Conservation (phyloP, 768 basidiomycete genomes). For the Tylopilus balloui region DNA sequence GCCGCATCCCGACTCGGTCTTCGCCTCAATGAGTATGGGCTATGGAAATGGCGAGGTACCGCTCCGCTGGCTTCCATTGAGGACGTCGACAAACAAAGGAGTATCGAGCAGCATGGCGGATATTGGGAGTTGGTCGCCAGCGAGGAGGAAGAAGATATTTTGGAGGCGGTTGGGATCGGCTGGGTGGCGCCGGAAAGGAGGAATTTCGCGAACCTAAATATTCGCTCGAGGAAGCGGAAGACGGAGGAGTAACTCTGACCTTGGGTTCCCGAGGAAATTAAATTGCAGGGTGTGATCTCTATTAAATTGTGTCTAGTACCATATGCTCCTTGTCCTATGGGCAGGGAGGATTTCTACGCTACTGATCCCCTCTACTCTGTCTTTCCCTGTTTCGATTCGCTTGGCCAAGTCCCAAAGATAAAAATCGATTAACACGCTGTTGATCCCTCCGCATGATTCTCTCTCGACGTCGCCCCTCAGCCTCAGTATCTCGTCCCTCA, state of each 20-base stretch:
- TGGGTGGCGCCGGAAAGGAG: slow-evolving; percentile 27
- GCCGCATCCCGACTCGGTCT: slow-evolving; percentile 44
- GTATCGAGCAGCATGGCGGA: slow-evolving; percentile 12
- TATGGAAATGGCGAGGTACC: slow-evolving; percentile 52
- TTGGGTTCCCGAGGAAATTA: neutral
- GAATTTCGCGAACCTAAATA: slow-evolving; percentile 19
- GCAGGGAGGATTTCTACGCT: slow-evolving; percentile 58
- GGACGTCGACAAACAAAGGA: slow-evolving; percentile 1
- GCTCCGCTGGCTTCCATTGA: neutral
- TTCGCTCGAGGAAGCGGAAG: slow-evolving; percentile 3
- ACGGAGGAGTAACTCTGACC: neutral
- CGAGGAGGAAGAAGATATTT: slow-evolving; percentile 25
- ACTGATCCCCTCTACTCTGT: slow-evolving; percentile 54
- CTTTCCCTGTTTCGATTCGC: slow-evolving; percentile 59
- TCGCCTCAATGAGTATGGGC: slow-evolving; percentile 56
- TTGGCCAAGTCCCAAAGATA: slow-evolving; percentile 89
- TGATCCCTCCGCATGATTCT: slow-evolving; percentile 33
- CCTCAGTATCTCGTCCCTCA: slow-evolving; percentile 54
- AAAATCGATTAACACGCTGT: slow-evolving; percentile 85
- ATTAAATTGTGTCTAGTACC: slow-evolving; percentile 53
- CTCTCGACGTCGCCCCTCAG: slow-evolving; percentile 29
- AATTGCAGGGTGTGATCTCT: slow-evolving; percentile 10
- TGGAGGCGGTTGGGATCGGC: slow-evolving; percentile 23
- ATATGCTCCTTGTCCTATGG: slow-evolving; percentile 79
- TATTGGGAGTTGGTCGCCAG: slow-evolving; percentile 23